Evolutionary conservation across 2,329 filamentous ascomycete genomes (phyloP).

Genomic region (Plenodomus biglobosus): DNA sequence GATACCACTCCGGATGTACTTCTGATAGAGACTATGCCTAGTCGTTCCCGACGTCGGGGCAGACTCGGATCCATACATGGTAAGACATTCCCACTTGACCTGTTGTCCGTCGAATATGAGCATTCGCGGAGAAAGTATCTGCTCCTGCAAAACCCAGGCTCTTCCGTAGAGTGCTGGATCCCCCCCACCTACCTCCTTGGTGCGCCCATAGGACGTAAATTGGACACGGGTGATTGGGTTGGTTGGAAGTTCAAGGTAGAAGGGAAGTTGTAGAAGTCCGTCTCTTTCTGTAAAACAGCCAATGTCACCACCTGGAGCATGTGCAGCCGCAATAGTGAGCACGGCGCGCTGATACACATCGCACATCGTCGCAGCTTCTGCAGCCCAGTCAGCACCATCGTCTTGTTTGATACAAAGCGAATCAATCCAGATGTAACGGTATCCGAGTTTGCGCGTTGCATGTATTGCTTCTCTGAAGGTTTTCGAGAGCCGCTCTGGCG

Average conservation of each 20-base stretch:
- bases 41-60: slow-evolving; percentile 14
- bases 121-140: slow-evolving; percentile 20
- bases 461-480: slow-evolving; percentile 20
- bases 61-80: slow-evolving; percentile 18
- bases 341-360: slow-evolving; percentile 3
- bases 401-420: slow-evolving; percentile 7
- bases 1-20: slow-evolving; percentile 13
- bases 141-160: slow-evolving; percentile 31
- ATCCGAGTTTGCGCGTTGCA: slow-evolving; percentile 9
- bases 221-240: slow-evolving; percentile 4
- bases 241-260: slow-evolving; percentile 11
- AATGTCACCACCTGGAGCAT: slow-evolving; percentile 19
- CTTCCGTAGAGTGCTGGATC: slow-evolving; percentile 21
- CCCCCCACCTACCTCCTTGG: slow-evolving; percentile 7
- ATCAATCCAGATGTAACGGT: slow-evolving; percentile 9
- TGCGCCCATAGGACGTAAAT: slow-evolving; percentile 15
- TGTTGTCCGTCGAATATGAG: slow-evolving; percentile 22
- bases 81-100: slow-evolving; percentile 26
- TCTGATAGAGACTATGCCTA: slow-evolving; percentile 14
- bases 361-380: slow-evolving; percentile 8
- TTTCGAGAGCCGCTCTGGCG: slow-evolving; percentile 10
- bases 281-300: slow-evolving; percentile 27
- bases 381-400: slow-evolving; percentile 9
- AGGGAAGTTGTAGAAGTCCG: slow-evolving; percentile 21
- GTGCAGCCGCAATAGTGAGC: slow-evolving; percentile 2